Evolutionary conservation across 2,329 filamentous ascomycete species (phyloP).

Genomic region (Trichoderma brevicompactum): DNA sequence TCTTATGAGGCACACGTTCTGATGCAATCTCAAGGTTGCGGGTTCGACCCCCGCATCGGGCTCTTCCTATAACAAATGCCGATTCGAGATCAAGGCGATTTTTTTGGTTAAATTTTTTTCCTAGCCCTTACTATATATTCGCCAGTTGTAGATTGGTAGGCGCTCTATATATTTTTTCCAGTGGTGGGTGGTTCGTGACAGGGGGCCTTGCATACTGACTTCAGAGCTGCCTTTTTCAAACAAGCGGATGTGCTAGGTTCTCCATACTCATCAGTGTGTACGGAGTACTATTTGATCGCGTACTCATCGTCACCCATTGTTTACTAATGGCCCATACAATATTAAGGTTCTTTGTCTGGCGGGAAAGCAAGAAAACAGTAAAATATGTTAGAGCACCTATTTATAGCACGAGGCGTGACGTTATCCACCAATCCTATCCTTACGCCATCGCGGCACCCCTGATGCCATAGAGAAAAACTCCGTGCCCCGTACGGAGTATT

Average conservation of each 20-base stretch:
- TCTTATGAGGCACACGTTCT: slow-evolving; percentile 50
- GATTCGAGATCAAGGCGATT: neutral
- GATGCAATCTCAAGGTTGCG: slow-evolving; percentile 57
- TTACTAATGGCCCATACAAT: neutral
- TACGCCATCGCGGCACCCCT: neutral
- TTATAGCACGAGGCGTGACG: no score
- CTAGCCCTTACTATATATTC: neutral
- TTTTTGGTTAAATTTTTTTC: neutral
- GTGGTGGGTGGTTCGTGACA: neutral
- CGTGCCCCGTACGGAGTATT: no score
- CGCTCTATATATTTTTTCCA: neutral
- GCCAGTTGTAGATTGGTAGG: no score
- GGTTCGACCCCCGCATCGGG: slow-evolving; percentile 56
- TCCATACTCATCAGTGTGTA: neutral
- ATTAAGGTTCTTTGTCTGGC: neutral
- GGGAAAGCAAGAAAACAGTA: neutral
- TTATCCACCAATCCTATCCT: neutral
- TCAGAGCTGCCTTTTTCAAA: neutral
- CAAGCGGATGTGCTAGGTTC: neutral
- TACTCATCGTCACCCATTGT: neutral
- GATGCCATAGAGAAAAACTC: no score
- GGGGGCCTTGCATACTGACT: neutral
- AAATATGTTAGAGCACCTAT: neutral
- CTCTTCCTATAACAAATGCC: slow-evolving; percentile 43
- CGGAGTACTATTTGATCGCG: neutral